Conservation (phyloP, 2,329 filamentous ascomycete genomes). For the Exophiala phaeomuriformis region DNA sequence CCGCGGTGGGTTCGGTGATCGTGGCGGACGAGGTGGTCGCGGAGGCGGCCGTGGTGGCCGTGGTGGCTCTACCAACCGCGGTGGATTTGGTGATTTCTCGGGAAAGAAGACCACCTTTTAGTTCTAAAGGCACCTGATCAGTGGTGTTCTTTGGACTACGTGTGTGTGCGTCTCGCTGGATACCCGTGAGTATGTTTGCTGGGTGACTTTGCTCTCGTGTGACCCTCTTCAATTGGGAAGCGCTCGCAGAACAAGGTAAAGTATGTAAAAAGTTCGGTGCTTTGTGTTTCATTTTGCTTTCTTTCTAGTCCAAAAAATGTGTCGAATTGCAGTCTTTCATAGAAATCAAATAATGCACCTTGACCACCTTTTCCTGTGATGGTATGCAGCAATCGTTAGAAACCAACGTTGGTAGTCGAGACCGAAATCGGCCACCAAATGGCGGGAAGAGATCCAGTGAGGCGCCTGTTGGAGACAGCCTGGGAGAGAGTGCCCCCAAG, state of each 20-base stretch:
- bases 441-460: no score
- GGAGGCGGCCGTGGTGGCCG: slow-evolving; percentile 43
- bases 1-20: slow-evolving; percentile 33
- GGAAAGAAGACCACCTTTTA: slow-evolving; percentile 74
- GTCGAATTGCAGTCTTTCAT: background rate
- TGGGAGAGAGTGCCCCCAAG: no score
- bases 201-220: background rate
- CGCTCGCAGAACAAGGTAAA: slow-evolving; percentile 2
- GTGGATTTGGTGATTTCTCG: slow-evolving; percentile 59
- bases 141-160: slow-evolving; percentile 2
- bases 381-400: no score
- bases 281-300: slow-evolving; percentile 1
- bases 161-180: background rate
- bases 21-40: slow-evolving; percentile 41
- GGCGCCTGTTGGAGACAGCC: no score
- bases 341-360: no score
- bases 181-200: background rate
- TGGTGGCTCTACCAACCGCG: slow-evolving; percentile 28
- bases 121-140: slow-evolving; percentile 6
- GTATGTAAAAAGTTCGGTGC: slow-evolving; percentile 9
- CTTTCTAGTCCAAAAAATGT: background rate
- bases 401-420: no score
- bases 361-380: no score
- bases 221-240: background rate
- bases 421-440: no score